phyloP scores from a whole-genome alignment of 2,329 filamentous ascomycete genomes.

The Stylonectria norvegica region DNA sequence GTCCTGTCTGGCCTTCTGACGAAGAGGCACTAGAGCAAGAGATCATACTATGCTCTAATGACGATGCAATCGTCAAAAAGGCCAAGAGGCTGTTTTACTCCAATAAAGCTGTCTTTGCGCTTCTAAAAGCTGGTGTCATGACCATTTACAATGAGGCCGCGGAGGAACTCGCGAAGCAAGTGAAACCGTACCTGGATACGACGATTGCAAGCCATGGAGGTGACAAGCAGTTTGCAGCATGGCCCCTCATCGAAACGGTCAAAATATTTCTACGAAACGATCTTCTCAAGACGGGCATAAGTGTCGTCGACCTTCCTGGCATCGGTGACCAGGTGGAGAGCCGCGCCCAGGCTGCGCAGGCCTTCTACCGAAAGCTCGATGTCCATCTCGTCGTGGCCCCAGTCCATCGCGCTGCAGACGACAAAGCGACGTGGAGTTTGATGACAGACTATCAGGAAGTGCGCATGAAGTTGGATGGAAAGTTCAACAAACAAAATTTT shows the following conservation, averaged over 20 bases:
- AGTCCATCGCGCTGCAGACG: slow-evolving; percentile 25
- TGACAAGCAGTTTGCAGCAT: slow-evolving; percentile 23
- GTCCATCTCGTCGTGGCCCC: slow-evolving; percentile 28
- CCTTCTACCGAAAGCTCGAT: slow-evolving; percentile 17
- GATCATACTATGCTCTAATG: not conserved
- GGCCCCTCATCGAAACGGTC: slow-evolving; percentile 37
- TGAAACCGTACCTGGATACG: slow-evolving; percentile 31
- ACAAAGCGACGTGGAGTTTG: slow-evolving; percentile 18
- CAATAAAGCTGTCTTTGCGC: slow-evolving; percentile 1
- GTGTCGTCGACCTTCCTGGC: slow-evolving; percentile 53
- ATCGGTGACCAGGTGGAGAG: slow-evolving; percentile 39
- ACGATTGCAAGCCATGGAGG: not conserved
- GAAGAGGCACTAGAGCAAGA: slow-evolving; percentile 3
- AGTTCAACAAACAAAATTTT: slow-evolving; percentile 18
- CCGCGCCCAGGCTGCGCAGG: slow-evolving; percentile 22
- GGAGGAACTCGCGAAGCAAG: slow-evolving; percentile 5
- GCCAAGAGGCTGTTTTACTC: slow-evolving; percentile 11
- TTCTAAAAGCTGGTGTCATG: slow-evolving; percentile 4
- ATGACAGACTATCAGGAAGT: slow-evolving; percentile 27
- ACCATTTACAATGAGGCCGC: slow-evolving; percentile 3
- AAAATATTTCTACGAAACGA: slow-evolving; percentile 43
- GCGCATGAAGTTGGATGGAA: slow-evolving; percentile 27
- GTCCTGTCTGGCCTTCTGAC: slow-evolving; percentile 19
- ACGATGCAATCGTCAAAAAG: not conserved
- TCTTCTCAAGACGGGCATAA: slow-evolving; percentile 46